Conservation (phyloP, 2,329 filamentous ascomycete genomes). For the Chaetomium globosum region DNA sequence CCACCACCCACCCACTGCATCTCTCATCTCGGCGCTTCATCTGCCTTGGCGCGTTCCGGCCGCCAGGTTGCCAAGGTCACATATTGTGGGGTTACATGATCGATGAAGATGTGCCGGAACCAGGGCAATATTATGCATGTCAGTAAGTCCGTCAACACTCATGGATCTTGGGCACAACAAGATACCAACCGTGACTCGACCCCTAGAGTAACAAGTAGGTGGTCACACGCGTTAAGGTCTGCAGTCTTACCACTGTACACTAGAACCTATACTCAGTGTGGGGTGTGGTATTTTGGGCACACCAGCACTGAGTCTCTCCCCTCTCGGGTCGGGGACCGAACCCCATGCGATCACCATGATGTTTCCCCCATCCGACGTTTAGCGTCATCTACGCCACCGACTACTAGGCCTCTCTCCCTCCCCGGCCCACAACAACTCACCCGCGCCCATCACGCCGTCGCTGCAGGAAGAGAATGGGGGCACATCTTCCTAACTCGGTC, state of each 20-base stretch:
- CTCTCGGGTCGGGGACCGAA: neutral
- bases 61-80: neutral
- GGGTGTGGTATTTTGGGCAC: neutral
- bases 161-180: neutral
- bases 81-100: slow-evolving; percentile 2
- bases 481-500: slow-evolving; percentile 1
- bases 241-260: neutral
- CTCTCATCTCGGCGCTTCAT: neutral
- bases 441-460: neutral
- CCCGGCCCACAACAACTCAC: slow-evolving; percentile 3
- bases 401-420: too few relatives aligned
- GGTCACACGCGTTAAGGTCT: neutral
- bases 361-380: neutral
- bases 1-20: neutral
- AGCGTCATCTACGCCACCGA: neutral
- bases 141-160: neutral
- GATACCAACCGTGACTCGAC: neutral
- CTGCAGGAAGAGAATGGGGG: neutral
- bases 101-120: neutral
- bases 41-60: neutral
- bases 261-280: neutral
- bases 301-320: neutral
- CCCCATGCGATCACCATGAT: neutral
- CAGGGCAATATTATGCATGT: neutral
- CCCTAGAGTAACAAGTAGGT: too few relatives aligned